These are phyloP conservation scores for Amauroascus niger DNA, from an alignment of 2,329 filamentous ascomycete species.

Conservation along the genomic window DNA sequence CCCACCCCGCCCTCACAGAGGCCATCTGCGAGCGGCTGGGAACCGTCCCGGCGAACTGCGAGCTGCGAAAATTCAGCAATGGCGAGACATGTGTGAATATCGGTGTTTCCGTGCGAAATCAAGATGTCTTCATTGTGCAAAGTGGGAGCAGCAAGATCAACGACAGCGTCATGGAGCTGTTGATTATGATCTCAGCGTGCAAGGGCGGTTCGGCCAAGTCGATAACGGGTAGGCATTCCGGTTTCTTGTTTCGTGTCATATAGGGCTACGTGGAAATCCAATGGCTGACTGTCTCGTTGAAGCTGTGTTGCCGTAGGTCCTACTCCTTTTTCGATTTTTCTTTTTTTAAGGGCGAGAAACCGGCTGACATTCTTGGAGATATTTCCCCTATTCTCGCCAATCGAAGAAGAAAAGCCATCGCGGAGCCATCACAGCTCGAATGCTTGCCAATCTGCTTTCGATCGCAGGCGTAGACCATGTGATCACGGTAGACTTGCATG, in stretches of 20 bases:
- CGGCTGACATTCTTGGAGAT: slow-evolving; percentile 42
- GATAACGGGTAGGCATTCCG: slow-evolving; percentile 66
- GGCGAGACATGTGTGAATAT: slow-evolving; percentile 62
- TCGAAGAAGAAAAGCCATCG: slow-evolving; percentile 98
- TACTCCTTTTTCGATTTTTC: slow-evolving; percentile 16
- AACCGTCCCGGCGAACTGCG: slow-evolving; percentile 49
- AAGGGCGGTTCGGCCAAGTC: slow-evolving; percentile 96
- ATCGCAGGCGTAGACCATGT: slow-evolving; percentile 95
- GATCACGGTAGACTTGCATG: slow-evolving; percentile 91
- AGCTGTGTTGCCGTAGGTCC: slow-evolving; percentile 42
- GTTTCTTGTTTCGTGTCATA: background rate
- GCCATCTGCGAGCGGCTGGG: slow-evolving; percentile 58
- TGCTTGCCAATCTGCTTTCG: slow-evolving; percentile 89
- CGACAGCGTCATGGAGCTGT: slow-evolving; percentile 96
- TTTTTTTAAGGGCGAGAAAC: slow-evolving; percentile 8
- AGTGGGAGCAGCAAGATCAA: slow-evolving; percentile 94
- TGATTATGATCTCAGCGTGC: slow-evolving; percentile 98
- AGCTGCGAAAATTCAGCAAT: slow-evolving; percentile 58
- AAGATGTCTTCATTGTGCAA: slow-evolving; percentile 98
- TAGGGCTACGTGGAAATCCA: background rate
- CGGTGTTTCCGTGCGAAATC: slow-evolving; percentile 70
- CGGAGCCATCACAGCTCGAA: slow-evolving; percentile 89
- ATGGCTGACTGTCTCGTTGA: slow-evolving; percentile 16
- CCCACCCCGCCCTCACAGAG: slow-evolving; percentile 54
- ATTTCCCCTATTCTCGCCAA: slow-evolving; percentile 98